Evolutionary conservation across 73 alveolate genomes (phyloP).

Genomic region (Paramecium tetraurelia): DNA sequence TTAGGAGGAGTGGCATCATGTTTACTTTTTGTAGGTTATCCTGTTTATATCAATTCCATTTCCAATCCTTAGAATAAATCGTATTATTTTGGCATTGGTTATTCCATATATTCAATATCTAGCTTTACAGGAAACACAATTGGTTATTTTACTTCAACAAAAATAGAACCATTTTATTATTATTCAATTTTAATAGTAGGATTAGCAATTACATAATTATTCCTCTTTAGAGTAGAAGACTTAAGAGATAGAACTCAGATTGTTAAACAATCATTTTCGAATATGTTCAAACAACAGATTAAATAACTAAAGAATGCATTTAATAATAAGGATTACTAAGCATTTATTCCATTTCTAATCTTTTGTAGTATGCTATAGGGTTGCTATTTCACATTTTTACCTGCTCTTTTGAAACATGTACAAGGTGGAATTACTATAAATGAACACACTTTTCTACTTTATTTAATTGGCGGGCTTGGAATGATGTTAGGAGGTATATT

Average conservation of each 20-base stretch:
- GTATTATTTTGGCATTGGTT: constrained; percentile 5
- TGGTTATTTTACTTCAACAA: constrained; percentile 1
- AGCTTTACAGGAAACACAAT: neutral
- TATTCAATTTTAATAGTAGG: neutral
- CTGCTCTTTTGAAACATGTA: neutral
- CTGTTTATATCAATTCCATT: neutral
- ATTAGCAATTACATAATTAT: neutral
- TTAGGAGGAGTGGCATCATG: constrained; percentile 40
- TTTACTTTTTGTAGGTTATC: constrained; percentile 21
- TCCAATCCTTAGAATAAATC: neutral
- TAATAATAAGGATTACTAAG: neutral
- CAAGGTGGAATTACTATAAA: neutral
- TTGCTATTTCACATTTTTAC: neutral
- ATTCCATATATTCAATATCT: neutral
- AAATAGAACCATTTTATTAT: neutral
- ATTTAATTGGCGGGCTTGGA: neutral
- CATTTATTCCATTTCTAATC: neutral
- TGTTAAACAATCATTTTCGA: neutral
- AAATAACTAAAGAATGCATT: neutral
- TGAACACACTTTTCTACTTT: constrained; percentile 12
- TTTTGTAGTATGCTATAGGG: neutral
- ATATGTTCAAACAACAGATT: neutral
- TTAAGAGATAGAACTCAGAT: neutral
- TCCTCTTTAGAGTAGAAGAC: neutral
- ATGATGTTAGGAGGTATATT: neutral